Evolutionary conservation across 495 filamentous ascomycete species (phyloP).

Genomic region (Peziza echinospora): DNA sequence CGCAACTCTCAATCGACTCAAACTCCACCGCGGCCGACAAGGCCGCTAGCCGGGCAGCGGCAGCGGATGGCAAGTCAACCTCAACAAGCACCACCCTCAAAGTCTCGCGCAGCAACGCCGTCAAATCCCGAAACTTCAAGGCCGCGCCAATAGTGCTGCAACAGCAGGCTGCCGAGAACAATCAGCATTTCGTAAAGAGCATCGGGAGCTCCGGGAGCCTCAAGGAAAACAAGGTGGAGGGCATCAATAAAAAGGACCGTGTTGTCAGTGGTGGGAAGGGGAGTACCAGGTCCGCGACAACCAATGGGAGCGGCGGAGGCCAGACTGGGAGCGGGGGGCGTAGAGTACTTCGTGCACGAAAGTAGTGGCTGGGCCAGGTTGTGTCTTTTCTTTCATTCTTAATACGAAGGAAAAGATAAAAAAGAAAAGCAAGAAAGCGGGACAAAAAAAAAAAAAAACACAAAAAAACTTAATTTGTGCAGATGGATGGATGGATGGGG

Average conservation of each 20-base stretch:
- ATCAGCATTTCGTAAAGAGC: slow-evolving; percentile 3
- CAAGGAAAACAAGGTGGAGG: slow-evolving; percentile 18
- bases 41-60: slow-evolving; percentile 3
- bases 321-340: not conserved
- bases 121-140: not conserved
- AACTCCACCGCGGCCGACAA: slow-evolving; percentile 9
- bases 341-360: not conserved
- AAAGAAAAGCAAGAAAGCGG: too few relatives aligned
- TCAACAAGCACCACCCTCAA: not conserved
- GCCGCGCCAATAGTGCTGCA: slow-evolving; percentile 3
- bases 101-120: slow-evolving; percentile 1
- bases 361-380: too few relatives aligned
- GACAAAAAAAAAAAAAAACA: too few relatives aligned
- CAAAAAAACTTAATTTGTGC: too few relatives aligned
- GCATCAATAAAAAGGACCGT: not conserved
- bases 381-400: too few relatives aligned
- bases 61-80: too few relatives aligned
- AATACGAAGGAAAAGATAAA: too few relatives aligned
- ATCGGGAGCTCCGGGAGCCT: slow-evolving; percentile 15
- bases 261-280: not conserved
- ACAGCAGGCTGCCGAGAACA: not conserved
- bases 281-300: not conserved
- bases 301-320: too few relatives aligned
- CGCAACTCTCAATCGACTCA: slow-evolving; percentile 2
- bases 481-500: too few relatives aligned